Evolutionary conservation across 2,329 filamentous ascomycete genomes (phyloP), one percentile per base, ranked within the genome.

Genomic region (Fusarium aywerte): DNA sequence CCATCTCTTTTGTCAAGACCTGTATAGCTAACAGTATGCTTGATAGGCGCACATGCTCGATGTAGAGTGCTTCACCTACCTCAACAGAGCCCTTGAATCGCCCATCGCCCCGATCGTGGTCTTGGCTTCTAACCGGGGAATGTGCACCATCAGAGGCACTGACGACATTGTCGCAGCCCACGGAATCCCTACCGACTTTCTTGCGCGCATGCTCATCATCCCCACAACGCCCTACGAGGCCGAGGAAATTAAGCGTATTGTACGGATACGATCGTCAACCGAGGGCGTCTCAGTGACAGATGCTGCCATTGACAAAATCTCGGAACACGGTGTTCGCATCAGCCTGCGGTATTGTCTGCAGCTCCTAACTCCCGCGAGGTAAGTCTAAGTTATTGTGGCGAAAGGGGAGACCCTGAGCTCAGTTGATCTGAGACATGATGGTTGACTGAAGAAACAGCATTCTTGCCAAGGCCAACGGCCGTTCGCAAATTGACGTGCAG

Each of bases 31-130:
- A 74, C 65, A 55, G 68, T 45, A 43, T 43, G 49, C 68, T 68
- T 70, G 61, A 76, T 71, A 96, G 93, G 95, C 97, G 62, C 95
- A 99, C 83, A 99, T 99, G 96, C 93, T 99, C 73, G 96, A 99
- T 79, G 91, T 99, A 72, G 96, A 99, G 83, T 97, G 94, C 84
- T 99, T 98, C 82, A 98, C 96, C 71, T 99, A 97, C 81, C 89
- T 99, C 76, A 98, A 98, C 85, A 92, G 94, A 76, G 96, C 96
- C n/a, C 87, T 99, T 71, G 96, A 99, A 84, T 94, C 92, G 56
- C 88, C 90, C 70, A 96, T 99, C 75, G 95, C 95, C 3, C 96
- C 96, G 58, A 97, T 99, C 75, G 96, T 99, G 64, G 96, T 99
- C 70, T 90, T 99, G 63, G 96, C 96, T 61, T 98, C 96, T 39